phyloP scores from a whole-genome alignment of 805 yeast species.

The Barnettozyma californica region DNA sequence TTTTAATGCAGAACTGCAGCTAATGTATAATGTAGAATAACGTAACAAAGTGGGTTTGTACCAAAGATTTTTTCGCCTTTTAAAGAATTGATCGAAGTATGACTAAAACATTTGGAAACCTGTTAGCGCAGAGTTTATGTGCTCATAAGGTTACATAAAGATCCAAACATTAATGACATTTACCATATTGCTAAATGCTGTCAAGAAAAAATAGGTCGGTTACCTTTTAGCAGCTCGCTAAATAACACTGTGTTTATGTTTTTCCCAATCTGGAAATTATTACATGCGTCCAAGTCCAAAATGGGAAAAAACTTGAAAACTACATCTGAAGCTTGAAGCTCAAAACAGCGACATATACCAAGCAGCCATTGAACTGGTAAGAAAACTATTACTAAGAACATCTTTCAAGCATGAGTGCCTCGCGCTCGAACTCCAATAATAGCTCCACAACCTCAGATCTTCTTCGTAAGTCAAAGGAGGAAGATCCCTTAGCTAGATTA shows the following conservation, averaged over 20 bases:
- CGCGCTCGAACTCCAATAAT: neutral
- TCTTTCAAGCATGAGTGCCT: neutral
- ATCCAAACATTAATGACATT: too few species aligned
- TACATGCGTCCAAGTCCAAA: neutral
- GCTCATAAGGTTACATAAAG: too few species aligned
- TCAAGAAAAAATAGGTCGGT: too few species aligned
- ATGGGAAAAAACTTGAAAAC: neutral
- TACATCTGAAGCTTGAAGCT: neutral
- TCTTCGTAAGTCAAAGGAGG: slow-evolving; percentile 3
- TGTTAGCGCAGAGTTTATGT: too few species aligned
- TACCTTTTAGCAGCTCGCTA: too few species aligned
- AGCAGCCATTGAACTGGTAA: neutral
- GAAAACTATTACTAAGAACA: neutral
- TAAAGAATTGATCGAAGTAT: too few species aligned
- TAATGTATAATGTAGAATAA: neutral
- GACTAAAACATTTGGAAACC: too few species aligned
- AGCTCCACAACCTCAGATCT: slow-evolving; percentile 7
- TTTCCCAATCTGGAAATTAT: slow-evolving; percentile 7
- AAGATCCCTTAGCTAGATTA: neutral
- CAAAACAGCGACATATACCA: neutral
- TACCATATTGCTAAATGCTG: too few species aligned
- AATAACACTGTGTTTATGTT: slow-evolving; percentile 3
- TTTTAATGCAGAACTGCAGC: neutral
- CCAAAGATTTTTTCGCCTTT: too few species aligned
- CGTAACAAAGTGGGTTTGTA: too few species aligned